phyloP scores from a whole-genome alignment of 2,329 filamentous ascomycete genomes.

The Phialocephala sp. region DNA sequence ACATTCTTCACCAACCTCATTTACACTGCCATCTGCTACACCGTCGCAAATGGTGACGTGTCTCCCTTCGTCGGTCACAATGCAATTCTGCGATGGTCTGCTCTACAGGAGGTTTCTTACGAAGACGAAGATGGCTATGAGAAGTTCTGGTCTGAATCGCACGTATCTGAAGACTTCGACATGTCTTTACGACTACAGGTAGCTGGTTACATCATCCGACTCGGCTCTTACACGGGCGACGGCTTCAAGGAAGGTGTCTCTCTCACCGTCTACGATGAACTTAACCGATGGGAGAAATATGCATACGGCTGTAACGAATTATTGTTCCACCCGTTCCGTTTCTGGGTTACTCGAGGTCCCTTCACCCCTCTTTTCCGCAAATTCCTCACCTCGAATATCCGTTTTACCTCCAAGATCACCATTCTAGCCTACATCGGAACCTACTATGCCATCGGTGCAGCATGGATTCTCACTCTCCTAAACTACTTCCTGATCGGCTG shows the following conservation, averaged over 20 bases:
- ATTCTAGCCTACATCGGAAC: conserved; percentile 72
- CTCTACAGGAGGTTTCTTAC: conserved; percentile 63
- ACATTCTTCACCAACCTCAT: conserved; percentile 82
- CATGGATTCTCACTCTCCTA: conserved; percentile 67
- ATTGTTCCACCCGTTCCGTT: conserved; percentile 69
- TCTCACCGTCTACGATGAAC: conserved; percentile 74
- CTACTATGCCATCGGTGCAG: conserved; percentile 69
- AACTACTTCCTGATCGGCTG: conserved; percentile 78
- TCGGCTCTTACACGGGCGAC: conserved; percentile 71
- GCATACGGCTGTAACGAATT: conserved; percentile 75
- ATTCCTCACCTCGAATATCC: conserved; percentile 66
- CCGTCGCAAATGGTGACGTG: conserved; percentile 73
- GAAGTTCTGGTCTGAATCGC: conserved; percentile 45
- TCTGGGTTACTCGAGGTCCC: conserved; percentile 66
- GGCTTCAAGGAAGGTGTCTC: conserved; percentile 78
- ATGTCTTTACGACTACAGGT: conserved; percentile 75
- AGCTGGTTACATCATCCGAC: conserved; percentile 69
- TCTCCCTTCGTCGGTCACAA: conserved; percentile 74
- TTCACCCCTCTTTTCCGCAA: conserved; percentile 68
- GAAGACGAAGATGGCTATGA: conserved; percentile 54
- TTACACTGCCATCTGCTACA: conserved; percentile 74
- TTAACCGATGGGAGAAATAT: conserved; percentile 76
- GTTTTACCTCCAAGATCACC: conserved; percentile 70
- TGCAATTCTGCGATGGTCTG: conserved; percentile 73
- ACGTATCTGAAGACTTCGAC: conserved; percentile 79